Percentiles rank a stretch among this genome's conserved stretches.
Conservation (phyloP, 345 rosid genomes). For the Pugionium dolabratum region DNA sequence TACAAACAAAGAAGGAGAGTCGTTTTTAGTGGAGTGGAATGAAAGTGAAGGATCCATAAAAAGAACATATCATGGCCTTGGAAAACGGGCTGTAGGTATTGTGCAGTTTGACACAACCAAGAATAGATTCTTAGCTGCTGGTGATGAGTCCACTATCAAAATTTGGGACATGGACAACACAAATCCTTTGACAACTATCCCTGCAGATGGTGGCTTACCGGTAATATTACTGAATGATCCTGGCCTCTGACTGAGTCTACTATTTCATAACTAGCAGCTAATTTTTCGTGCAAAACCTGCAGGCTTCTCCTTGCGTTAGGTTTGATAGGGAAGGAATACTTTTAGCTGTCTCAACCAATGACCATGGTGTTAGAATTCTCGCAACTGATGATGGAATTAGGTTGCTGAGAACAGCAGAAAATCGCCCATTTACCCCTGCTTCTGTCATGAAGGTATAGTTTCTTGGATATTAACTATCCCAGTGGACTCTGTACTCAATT, state of each 20-base stretch:
- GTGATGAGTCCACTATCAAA: slow-evolving; percentile 76
- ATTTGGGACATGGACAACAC: slow-evolving; percentile 81
- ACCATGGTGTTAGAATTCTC: slow-evolving; percentile 69
- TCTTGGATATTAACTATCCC: neutral
- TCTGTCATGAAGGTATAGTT: slow-evolving; percentile 60
- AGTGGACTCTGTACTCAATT: neutral
- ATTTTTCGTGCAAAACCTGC: slow-evolving; percentile 38
- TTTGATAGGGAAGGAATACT: slow-evolving; percentile 80
- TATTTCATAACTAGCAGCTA: slow-evolving; percentile 10
- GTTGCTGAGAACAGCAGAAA: slow-evolving; percentile 65
- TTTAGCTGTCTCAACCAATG: slow-evolving; percentile 80
- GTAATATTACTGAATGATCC: slow-evolving; percentile 42
- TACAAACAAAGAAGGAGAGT: slow-evolving; percentile 29
- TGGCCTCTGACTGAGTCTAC: slow-evolving; percentile 14
- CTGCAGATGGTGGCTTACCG: slow-evolving; percentile 83
- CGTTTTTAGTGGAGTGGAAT: slow-evolving; percentile 25
- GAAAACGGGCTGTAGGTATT: slow-evolving; percentile 63
- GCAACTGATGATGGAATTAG: slow-evolving; percentile 78
- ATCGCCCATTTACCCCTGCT: slow-evolving; percentile 64
- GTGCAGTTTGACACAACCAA: slow-evolving; percentile 88
- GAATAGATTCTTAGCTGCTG: slow-evolving; percentile 80
- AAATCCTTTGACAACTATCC: slow-evolving; percentile 56
- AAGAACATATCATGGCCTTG: slow-evolving; percentile 24
- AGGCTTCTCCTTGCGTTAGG: slow-evolving; percentile 80
- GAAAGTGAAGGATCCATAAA: slow-evolving; percentile 20